Evolutionary conservation across 202 grass and related monocot genomes (phyloP).

Genomic region (Schoenoplectus tabernaemontani): DNA sequence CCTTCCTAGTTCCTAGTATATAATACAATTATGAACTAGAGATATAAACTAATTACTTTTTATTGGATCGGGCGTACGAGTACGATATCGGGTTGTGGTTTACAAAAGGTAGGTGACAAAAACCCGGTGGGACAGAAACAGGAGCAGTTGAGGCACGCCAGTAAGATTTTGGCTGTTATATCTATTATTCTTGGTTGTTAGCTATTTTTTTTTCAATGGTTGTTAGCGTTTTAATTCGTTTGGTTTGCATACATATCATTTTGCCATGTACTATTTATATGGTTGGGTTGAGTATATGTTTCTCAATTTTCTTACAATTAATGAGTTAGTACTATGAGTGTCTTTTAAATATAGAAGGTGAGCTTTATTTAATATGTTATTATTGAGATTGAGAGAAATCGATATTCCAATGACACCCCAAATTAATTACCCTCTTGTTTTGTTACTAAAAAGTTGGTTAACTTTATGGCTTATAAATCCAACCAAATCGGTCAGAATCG

Average conservation of each 20-base stretch:
- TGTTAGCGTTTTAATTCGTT: conserved; percentile 10
- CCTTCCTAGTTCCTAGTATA: background rate
- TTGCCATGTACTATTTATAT: conserved; percentile 4
- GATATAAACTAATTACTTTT: background rate
- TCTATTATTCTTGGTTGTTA: conserved; percentile 18
- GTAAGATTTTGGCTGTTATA: conserved; percentile 3
- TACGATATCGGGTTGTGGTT: background rate
- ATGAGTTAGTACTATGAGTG: background rate
- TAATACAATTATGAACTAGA: background rate
- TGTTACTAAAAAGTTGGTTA: too few species aligned
- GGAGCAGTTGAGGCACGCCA: conserved; percentile 4
- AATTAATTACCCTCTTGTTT: too few species aligned
- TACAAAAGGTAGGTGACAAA: background rate
- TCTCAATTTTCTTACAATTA: background rate
- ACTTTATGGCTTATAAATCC: too few species aligned
- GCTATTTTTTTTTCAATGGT: background rate
- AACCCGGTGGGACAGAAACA: background rate
- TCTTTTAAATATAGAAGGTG: background rate
- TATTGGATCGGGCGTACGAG: background rate
- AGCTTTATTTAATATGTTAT: background rate
- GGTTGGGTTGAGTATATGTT: background rate
- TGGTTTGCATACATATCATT: background rate
- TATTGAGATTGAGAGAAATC: background rate
- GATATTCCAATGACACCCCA: background rate
- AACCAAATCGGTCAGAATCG: too few species aligned